Conservation (phyloP, 495 filamentous ascomycete species). For the Penicillium simplicissimum region DNA sequence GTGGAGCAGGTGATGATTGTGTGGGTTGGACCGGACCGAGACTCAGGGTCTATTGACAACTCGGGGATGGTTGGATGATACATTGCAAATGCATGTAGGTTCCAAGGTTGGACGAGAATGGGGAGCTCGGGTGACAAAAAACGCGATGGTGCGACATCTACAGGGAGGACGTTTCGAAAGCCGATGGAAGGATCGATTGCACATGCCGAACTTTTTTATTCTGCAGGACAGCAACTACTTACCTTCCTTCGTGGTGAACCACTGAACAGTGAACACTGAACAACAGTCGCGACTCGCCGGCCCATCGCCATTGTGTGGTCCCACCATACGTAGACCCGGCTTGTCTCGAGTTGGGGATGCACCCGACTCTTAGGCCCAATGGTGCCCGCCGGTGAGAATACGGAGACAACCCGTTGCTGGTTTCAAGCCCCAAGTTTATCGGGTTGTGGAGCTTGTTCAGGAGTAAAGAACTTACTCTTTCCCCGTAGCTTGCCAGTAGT, state of each 20-base stretch:
- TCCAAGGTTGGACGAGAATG: background rate
- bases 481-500: conserved; percentile 1
- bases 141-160: conserved; percentile 27
- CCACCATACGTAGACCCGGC: conserved; percentile 11
- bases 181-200: conserved; percentile 8
- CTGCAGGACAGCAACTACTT: background rate
- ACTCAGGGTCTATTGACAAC: conserved; percentile 4
- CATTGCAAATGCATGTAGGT: background rate
- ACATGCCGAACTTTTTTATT: conserved; percentile 17
- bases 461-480: background rate
- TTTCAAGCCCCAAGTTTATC: too few relatives aligned
- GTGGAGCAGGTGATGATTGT: background rate
- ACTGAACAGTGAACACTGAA: background rate
- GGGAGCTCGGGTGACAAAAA: conserved; percentile 10
- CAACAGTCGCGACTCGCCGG: background rate
- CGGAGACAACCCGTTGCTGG: conserved; percentile 11
- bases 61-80: background rate
- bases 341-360: conserved; percentile 9
- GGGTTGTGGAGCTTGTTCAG: too few relatives aligned
- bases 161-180: conserved; percentile 13
- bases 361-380: conserved; percentile 9
- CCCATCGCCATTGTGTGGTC: conserved; percentile 9
- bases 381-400: conserved; percentile 1
- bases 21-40: conserved; percentile 5
- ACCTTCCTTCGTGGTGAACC: background rate